Conservation (phyloP, 2,329 filamentous ascomycete genomes). For the Sporothrix dimorphospora region DNA sequence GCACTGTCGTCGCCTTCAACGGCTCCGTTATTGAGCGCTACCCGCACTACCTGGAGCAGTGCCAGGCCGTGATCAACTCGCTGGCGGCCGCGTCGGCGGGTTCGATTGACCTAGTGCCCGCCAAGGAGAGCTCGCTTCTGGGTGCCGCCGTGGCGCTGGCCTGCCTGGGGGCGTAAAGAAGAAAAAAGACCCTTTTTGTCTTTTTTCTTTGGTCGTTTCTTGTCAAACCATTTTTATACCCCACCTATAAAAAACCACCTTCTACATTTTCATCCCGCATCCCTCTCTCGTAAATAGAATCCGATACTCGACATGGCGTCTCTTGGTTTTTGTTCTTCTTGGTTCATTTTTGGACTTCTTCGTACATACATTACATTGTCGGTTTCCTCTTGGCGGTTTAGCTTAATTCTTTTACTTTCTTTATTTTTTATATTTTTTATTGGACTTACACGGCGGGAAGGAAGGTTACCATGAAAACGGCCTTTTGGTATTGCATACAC, state of each 20-base stretch:
- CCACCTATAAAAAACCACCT: not conserved
- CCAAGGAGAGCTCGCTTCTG: constrained; percentile 73
- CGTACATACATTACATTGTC: not conserved
- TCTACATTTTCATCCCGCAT: not conserved
- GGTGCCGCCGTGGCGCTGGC: constrained; percentile 74
- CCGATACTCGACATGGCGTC: not conserved
- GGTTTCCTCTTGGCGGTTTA: not conserved
- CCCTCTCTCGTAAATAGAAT: not conserved
- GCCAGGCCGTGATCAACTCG: constrained; percentile 66
- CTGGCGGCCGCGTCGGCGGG: constrained; percentile 44
- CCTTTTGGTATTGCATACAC: not conserved
- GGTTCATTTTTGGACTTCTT: not conserved
- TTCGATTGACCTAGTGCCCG: constrained; percentile 65
- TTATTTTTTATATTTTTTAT: not conserved
- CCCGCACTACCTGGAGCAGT: constrained; percentile 64
- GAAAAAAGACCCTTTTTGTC: not conserved
- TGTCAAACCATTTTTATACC: not conserved
- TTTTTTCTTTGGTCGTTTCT: not conserved
- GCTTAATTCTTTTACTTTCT: not conserved
- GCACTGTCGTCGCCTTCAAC: constrained; percentile 73
- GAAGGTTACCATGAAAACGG: not conserved
- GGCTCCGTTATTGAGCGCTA: constrained; percentile 81
- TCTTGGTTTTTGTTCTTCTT: not conserved
- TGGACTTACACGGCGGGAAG: not conserved
- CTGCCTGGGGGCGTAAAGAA: constrained; percentile 39